Evolutionary conservation across 75 land plant genomes (phyloP), one percentile per base, ranked within the genome.

Genomic region (Cunninghamia lanceolata): DNA sequence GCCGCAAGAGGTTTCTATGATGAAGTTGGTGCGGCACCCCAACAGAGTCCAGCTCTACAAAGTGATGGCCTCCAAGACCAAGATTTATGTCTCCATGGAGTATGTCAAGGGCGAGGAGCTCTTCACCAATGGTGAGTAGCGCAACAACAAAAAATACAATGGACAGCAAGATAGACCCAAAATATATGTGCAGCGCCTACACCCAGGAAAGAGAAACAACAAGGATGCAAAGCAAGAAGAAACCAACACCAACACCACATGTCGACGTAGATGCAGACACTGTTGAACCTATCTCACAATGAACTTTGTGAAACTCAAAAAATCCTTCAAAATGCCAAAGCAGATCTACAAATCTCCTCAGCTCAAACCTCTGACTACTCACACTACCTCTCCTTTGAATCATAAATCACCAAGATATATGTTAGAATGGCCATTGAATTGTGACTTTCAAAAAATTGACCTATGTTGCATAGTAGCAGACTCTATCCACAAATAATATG

Each of bases 31-130:
- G 79, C 75, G 87, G 52, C 97, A 96, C 86, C 94, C 94, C 19
- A 93, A 96, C 87, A 89, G 94, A 35, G 97, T 96, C 35, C 91
- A 93, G 84, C 89, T 95, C 46, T 91, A 94, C 86, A 95, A 95
- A 86, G 95, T 94, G 5, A 92, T 94, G 94, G 96, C 96, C 3
- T 90, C 89, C 86, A 92, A 90, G 83, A 86, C 94, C 52, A 92
- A 91, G 89, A 93, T 95, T 79, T 95, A 92, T 76, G 88, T 95
- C 87, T 91, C 88, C 85, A 92, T 95, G 91, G 96, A 94, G 86
- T 89, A 88, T 53, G 91, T 94, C 73, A 80, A 91, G 4, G 94
- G 94, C 87, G 94, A 92, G 75, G 94, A 93, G 82, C 88, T 93
- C 32, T n/a, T 70, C 74, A 3, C n/a, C 30, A 70, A 70, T 70